Evolutionary conservation across 805 yeast species (phyloP).

Genomic region (Lachancea sp.): DNA sequence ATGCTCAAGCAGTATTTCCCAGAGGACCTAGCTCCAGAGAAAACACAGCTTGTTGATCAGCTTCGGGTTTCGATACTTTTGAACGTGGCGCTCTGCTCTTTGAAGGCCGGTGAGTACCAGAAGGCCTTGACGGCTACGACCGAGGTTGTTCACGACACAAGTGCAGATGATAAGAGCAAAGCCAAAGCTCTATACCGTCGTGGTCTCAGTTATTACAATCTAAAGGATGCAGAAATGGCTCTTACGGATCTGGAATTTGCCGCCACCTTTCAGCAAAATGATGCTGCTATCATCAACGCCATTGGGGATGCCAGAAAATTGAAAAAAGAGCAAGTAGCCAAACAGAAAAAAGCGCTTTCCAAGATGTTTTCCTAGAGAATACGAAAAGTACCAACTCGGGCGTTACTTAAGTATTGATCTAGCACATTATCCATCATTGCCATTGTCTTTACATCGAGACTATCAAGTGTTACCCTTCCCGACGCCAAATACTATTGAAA

Average conservation of each 20-base stretch:
- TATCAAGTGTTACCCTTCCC: slow-evolving; percentile 6
- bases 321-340: slow-evolving; percentile 50
- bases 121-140: slow-evolving; percentile 55
- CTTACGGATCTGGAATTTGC: slow-evolving; percentile 62
- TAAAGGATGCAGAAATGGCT: slow-evolving; percentile 67
- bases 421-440: background rate
- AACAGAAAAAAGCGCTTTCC: slow-evolving; percentile 67
- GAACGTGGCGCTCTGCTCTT: slow-evolving; percentile 68
- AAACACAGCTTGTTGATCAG: slow-evolving; percentile 42
- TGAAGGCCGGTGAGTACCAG: slow-evolving; percentile 52
- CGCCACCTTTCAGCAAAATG: slow-evolving; percentile 54
- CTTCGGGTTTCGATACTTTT: slow-evolving; percentile 59
- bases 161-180: slow-evolving; percentile 55
- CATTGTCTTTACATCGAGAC: too few relatives aligned
- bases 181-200: slow-evolving; percentile 86
- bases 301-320: slow-evolving; percentile 50
- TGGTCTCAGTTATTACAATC: slow-evolving; percentile 61
- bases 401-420: background rate
- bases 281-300: slow-evolving; percentile 63
- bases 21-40: slow-evolving; percentile 42
- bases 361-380: slow-evolving; percentile 47
- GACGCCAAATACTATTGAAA: slow-evolving; percentile 3
- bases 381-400: background rate
- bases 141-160: slow-evolving; percentile 57
- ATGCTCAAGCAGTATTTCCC: slow-evolving; percentile 72